Evolutionary conservation across 2,329 filamentous ascomycete genomes (phyloP).

Genomic region (Microdochium trichocladiopsis): DNA sequence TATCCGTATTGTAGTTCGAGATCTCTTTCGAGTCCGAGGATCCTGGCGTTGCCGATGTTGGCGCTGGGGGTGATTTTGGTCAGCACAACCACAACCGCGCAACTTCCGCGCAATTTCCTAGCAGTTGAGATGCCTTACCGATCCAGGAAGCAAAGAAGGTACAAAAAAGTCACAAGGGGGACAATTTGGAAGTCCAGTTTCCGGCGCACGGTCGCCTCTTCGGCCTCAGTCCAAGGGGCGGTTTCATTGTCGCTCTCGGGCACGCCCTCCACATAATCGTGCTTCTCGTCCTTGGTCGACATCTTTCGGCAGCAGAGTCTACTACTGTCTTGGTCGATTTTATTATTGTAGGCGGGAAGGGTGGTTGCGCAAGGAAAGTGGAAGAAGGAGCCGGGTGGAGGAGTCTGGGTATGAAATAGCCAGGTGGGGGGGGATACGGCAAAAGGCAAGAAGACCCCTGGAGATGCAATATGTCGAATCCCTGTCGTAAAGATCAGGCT

Average conservation of each 20-base stretch:
- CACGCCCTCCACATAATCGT: constrained; percentile 14
- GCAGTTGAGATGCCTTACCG: constrained; percentile 10
- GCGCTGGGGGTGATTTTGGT: constrained; percentile 15
- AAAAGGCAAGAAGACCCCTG: background rate
- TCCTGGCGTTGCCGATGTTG: constrained; percentile 48
- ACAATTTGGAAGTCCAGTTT: constrained; percentile 46
- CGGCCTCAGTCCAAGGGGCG: constrained; percentile 40
- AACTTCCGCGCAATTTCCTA: too few relatives aligned
- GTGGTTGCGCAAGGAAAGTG: background rate
- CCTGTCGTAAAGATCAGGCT: background rate
- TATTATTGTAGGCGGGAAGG: too few relatives aligned
- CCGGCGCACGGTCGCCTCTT: constrained; percentile 39
- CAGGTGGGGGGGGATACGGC: background rate
- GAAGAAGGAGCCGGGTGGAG: background rate
- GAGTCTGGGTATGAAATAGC: background rate
- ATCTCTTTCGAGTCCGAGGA: constrained; percentile 43
- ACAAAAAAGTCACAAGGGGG: constrained; percentile 43
- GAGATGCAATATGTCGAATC: background rate
- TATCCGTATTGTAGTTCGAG: constrained; percentile 35
- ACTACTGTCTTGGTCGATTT: background rate
- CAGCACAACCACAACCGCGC: background rate
- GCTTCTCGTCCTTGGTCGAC: constrained; percentile 8
- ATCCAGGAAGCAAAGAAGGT: constrained; percentile 44
- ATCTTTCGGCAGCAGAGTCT: background rate
- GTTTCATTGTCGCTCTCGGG: constrained; percentile 15